Conservation (phyloP, 2,329 filamentous ascomycete genomes). For the Epichloe gansuensis region DNA sequence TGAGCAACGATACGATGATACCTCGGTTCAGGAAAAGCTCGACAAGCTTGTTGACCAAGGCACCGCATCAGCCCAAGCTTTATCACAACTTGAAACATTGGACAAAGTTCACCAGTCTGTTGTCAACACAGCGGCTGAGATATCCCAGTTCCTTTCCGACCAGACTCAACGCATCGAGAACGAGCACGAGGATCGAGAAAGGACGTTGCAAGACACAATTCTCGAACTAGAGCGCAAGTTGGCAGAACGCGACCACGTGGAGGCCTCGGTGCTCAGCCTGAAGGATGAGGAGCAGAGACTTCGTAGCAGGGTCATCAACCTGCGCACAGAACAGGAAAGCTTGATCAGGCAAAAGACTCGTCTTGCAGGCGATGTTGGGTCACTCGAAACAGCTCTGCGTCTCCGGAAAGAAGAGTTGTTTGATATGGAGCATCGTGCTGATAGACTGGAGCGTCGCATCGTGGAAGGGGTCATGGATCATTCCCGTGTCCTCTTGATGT, state of each 20-base stretch:
- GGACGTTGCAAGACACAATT: constrained; percentile 66
- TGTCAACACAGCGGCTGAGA: constrained; percentile 68
- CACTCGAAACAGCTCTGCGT: constrained; percentile 78
- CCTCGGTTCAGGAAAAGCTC: constrained; percentile 25
- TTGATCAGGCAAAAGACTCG: constrained; percentile 67
- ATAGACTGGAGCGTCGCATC: constrained; percentile 81
- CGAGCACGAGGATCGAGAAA: constrained; percentile 68
- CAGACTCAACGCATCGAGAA: constrained; percentile 66
- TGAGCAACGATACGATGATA: constrained; percentile 18
- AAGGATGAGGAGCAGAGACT: constrained; percentile 41
- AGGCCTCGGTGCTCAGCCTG: constrained; percentile 39
- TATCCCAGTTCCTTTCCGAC: constrained; percentile 66
- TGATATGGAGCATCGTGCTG: constrained; percentile 80
- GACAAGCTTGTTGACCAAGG: constrained; percentile 48
- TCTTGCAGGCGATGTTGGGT: constrained; percentile 75
- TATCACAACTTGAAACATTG: constrained; percentile 66
- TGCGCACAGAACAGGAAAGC: constrained; percentile 61
- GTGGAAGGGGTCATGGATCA: constrained; percentile 94
- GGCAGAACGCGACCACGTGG: constrained; percentile 51
- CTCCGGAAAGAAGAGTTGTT: constrained; percentile 85
- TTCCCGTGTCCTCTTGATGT: constrained; percentile 77
- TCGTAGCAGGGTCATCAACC: constrained; percentile 40
- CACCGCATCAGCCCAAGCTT: constrained; percentile 53
- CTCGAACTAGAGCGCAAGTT: constrained; percentile 68
- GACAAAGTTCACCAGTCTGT: constrained; percentile 86